Evolutionary conservation across 345 rosid species (phyloP).

Genomic region (Lenwebbia sp.): DNA sequence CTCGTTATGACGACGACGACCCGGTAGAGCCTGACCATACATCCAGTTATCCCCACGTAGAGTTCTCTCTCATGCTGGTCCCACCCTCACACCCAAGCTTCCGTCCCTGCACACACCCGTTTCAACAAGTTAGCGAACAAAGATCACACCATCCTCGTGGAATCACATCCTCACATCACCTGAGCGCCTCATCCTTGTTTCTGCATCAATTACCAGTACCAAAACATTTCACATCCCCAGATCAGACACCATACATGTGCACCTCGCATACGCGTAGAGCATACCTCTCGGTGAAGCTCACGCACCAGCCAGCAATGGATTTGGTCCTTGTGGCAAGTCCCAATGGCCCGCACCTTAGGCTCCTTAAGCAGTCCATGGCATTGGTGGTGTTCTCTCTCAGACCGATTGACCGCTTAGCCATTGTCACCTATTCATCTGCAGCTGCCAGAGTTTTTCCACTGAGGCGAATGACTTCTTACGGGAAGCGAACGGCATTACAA

Average conservation of each 20-base stretch:
- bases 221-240: neutral
- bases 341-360: slow-evolving; percentile 67
- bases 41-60: slow-evolving; percentile 36
- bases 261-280: slow-evolving; percentile 12
- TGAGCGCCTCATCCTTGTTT: slow-evolving; percentile 23
- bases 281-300: slow-evolving; percentile 54
- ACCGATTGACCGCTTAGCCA: slow-evolving; percentile 62
- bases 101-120: slow-evolving; percentile 13
- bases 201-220: slow-evolving; percentile 7
- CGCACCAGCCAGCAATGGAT: slow-evolving; percentile 50
- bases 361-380: slow-evolving; percentile 80
- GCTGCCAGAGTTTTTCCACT: slow-evolving; percentile 74
- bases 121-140: slow-evolving; percentile 7
- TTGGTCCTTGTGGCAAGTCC: slow-evolving; percentile 71
- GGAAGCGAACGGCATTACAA: slow-evolving; percentile 62
- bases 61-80: slow-evolving; percentile 36
- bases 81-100: slow-evolving; percentile 28
- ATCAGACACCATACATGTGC: neutral
- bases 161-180: slow-evolving; percentile 8
- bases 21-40: slow-evolving; percentile 50
- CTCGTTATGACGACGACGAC: slow-evolving; percentile 78
- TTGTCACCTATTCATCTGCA: slow-evolving; percentile 74
- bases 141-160: slow-evolving; percentile 9
- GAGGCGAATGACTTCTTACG: slow-evolving; percentile 75
- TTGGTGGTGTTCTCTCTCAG: slow-evolving; percentile 65